Evolutionary conservation across 176 grass and related monocot genomes (phyloP), one percentile per base, ranked within the genome.

Genomic region (Oryza meyeriana): DNA sequence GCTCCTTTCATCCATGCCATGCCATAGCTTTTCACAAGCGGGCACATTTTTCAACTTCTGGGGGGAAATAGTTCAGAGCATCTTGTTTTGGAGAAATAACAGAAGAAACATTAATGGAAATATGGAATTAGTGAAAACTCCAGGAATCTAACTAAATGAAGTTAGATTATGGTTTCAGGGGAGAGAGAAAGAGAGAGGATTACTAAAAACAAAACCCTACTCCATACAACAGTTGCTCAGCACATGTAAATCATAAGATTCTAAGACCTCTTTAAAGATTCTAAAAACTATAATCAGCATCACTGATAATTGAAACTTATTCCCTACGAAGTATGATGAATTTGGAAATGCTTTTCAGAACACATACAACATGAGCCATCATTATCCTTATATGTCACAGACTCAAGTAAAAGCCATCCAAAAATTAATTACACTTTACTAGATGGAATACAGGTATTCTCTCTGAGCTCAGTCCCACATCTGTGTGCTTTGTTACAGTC

Each of bases 401-500:
- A 70, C 25, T 66, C 17, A 50, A 50, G 38, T 26, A 25, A 77
- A 41, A 67, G 12, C 33, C 44, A 28, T 14, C 11, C 28, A 31
- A 48, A 20, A 63, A 63, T 58, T 47, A 36, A 38, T 62, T 38
- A 69, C 8, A 36, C 22, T 45, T 81, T 12, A 66, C 24, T 68
- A 73, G 67, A 84, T 73, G 41, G 22, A 84, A 79, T 44, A 79
- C 24, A 35, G 45, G 4, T 74, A 73, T 6, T 78, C 26, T 68
- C 34, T 70, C 34, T 22, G 32, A 34, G 16, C 30, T 75, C 14
- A 47, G 5, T 41, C 39, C 66, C 25, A 71, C 16, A 47, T 45
- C 41, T 27, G 20, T 25, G 39, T 79, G 24, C 18, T 71, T 77
- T 39, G 55, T 58, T 59, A 25, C 55, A 59, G n/a, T 59, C 14